Base-by-base conservation (phyloP, 1,139 yeast genomes). In the Candida sojae region DNA sequence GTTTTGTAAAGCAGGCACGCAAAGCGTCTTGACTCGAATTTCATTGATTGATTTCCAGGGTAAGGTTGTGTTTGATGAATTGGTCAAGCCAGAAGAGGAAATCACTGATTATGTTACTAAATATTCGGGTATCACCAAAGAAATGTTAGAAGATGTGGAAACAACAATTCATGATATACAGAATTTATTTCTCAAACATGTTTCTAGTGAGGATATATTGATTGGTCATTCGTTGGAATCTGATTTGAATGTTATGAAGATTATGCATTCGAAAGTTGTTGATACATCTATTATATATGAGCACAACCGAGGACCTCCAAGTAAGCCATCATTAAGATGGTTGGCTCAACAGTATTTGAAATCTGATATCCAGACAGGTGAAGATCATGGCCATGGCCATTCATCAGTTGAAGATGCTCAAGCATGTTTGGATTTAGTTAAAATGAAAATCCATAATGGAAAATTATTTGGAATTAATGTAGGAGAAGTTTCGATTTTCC, bases 41-140 rank as follows among this genome's bases (percentile, higher is more conserved):
- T 88, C 97, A 1, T 58, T 93, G 13, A 77, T 90, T 2, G 83
- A 88, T 61, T 83, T 82, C 58, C 73, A 82, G 35, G 80, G 79
- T 9, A 75, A 78, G 6, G 78, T 83, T 0, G 67, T 92, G 1
- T 66, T 86, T 50, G 97, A 92, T 61, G 78, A 83, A 53, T 75
- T 83, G 28, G 97, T 93, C 4, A 83, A 86, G 59, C 99, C 98
- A 0, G 73, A 71, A 1, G 86, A 78, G 30, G 80, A 77, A 38
- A 90, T 93, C 46, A 79, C 79, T 0, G 95, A 93, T 63, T 93
- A 92, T 61, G 69, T 88, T 26, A 93, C 98, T 0, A 71, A 73
- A 56, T 93, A 81, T 61, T 90, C 97, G 23, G 99, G 99, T 0
- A 88, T 93, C 43, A 89, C 97, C 0, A 80, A 77, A 50, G 93